phyloP scores from a whole-genome alignment of 148 eudicot genomes.

The Silene uniflora region DNA sequence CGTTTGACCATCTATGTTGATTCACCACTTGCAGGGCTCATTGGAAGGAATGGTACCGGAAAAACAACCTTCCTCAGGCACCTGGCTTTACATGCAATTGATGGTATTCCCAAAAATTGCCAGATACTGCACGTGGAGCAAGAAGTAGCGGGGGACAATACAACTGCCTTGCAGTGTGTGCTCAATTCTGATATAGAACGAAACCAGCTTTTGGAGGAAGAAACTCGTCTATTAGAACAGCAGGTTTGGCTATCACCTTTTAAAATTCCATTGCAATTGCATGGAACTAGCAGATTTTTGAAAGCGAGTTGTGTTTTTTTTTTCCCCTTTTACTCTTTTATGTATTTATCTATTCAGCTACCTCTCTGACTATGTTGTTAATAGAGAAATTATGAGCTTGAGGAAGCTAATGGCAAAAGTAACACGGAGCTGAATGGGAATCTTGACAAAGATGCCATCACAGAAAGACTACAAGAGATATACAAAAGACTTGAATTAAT shows the following conservation, averaged over 20 bases:
- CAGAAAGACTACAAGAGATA: conserved; percentile 72
- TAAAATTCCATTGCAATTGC: not conserved
- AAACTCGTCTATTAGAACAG: conserved; percentile 54
- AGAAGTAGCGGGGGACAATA: conserved; percentile 91
- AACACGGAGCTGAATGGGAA: conserved; percentile 43
- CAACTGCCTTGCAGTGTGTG: conserved; percentile 88
- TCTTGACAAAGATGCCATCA: conserved; percentile 47
- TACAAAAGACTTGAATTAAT: conserved; percentile 92
- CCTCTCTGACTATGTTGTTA: conserved; percentile 13
- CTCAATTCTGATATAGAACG: conserved; percentile 85
- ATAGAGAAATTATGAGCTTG: conserved; percentile 63
- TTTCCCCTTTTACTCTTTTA: not conserved
- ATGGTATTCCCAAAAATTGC: conserved; percentile 92
- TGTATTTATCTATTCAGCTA: not conserved
- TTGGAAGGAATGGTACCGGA: conserved; percentile 99
- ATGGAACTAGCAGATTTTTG: conserved; percentile 8
- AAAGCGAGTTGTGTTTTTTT: not conserved
- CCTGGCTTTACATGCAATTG: conserved; percentile 96
- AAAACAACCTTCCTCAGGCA: conserved; percentile 96
- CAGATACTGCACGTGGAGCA: conserved; percentile 98
- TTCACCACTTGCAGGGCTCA: conserved; percentile 64
- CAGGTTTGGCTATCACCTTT: conserved; percentile 49
- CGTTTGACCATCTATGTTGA: not conserved
- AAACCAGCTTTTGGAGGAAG: conserved; percentile 79
- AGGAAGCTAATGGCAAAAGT: conserved; percentile 47